These are phyloP conservation scores for Toxicodendron radicans DNA, from an alignment of 345 rosid genomes.

Conservation along the genomic window DNA sequence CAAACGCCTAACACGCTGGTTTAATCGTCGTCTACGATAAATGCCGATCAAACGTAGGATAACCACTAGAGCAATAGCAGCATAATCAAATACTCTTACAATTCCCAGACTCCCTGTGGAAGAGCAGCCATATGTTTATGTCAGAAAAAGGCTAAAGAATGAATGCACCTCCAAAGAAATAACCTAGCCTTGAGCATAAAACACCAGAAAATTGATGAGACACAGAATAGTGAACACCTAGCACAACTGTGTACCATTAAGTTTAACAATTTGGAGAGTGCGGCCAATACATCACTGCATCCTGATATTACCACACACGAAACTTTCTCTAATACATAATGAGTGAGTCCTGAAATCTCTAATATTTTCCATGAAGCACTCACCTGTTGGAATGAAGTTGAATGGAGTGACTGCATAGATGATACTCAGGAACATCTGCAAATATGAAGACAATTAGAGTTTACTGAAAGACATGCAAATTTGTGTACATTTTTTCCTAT, in stretches of 20 bases:
- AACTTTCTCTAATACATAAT: background rate
- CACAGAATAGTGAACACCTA: background rate
- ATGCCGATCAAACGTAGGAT: constrained; percentile 64
- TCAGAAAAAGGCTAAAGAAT: background rate
- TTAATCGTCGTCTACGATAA: constrained; percentile 49
- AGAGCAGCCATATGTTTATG: constrained; percentile 8
- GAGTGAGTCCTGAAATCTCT: background rate
- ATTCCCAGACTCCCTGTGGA: constrained; percentile 56
- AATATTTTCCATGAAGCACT: constrained; percentile 12
- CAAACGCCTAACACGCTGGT: constrained; percentile 57
- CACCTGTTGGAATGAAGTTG: constrained; percentile 74
- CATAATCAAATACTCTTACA: constrained; percentile 56
- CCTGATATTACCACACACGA: background rate
- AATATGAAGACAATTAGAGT: constrained; percentile 4
- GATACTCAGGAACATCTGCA: constrained; percentile 63
- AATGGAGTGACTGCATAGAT: constrained; percentile 67
- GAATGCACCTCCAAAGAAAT: background rate
- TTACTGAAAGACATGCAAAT: background rate
- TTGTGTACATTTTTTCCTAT: background rate
- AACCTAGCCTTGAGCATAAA: background rate
- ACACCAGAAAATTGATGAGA: background rate
- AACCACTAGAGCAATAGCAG: constrained; percentile 51
- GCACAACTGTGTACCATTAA: too few relatives aligned
- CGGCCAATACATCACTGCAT: background rate
- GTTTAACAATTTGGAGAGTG: background rate